Evolutionary conservation across 441 rosid species (phyloP).

Genomic region (Aquilaria agallochum): DNA sequence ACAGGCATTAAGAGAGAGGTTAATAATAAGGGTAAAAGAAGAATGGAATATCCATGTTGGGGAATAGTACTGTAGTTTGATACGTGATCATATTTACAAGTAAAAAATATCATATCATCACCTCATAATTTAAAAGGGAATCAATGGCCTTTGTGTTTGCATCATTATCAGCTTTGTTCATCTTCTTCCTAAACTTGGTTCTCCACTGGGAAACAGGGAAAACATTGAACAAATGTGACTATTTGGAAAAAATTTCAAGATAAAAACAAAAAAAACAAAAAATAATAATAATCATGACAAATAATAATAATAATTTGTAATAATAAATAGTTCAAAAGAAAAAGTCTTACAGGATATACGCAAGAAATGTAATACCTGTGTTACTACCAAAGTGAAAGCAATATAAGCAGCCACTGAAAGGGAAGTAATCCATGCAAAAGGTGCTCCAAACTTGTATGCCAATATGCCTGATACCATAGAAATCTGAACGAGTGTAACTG

Average conservation of each 20-base stretch:
- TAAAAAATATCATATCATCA: slow-evolving; percentile 16
- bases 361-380: slow-evolving; percentile 59
- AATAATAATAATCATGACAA: slow-evolving; percentile 1
- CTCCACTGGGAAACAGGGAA: slow-evolving; percentile 58
- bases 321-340: too few relatives aligned
- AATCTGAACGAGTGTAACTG: slow-evolving; percentile 61
- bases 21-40: background rate
- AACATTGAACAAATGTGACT: background rate
- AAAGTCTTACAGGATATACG: slow-evolving; percentile 9
- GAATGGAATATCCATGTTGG: background rate
- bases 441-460: slow-evolving; percentile 88
- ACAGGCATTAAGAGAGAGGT: slow-evolving; percentile 1
- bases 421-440: slow-evolving; percentile 77
- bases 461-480: slow-evolving; percentile 84
- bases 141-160: slow-evolving; percentile 76
- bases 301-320: background rate
- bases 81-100: too few relatives aligned
- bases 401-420: slow-evolving; percentile 80
- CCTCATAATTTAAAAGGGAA: slow-evolving; percentile 95
- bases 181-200: slow-evolving; percentile 79
- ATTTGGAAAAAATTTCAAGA: background rate
- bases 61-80: background rate
- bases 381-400: slow-evolving; percentile 73
- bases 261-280: background rate
- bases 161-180: slow-evolving; percentile 93